These are phyloP conservation scores for Domatiomyces catenatus DNA, from an alignment of 2,329 filamentous ascomycete species.

Conservation along the genomic window DNA sequence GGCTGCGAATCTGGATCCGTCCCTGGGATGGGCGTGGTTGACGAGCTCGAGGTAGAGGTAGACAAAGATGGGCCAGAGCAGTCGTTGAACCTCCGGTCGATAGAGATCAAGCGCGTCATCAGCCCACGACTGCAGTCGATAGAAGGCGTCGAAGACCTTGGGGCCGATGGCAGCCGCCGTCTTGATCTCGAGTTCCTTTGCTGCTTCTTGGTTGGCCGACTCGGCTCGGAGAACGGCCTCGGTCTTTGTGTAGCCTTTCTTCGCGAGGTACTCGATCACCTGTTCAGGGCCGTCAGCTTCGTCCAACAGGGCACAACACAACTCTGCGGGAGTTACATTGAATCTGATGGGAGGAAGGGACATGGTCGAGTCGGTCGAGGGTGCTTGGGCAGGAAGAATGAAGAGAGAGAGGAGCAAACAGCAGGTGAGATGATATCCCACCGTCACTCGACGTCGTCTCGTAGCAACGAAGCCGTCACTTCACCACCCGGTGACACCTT, in stretches of 20 bases:
- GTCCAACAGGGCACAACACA: not conserved
- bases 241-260: constrained; percentile 84
- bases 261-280: constrained; percentile 89
- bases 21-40: constrained; percentile 52
- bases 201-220: constrained; percentile 61
- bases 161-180: constrained; percentile 49
- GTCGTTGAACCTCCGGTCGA: constrained; percentile 79
- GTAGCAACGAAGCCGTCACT: no score
- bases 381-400: not conserved
- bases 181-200: constrained; percentile 34
- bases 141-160: constrained; percentile 63
- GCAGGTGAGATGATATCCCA: not conserved
- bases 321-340: constrained; percentile 5
- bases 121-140: constrained; percentile 63
- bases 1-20: constrained; percentile 38
- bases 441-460: no score
- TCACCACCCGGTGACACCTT: not conserved
- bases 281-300: constrained; percentile 20
- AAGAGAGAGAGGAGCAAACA: not conserved
- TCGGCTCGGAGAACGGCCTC: constrained; percentile 87
- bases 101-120: constrained; percentile 88
- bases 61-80: constrained; percentile 87
- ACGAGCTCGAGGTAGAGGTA: constrained; percentile 80
- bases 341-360: not conserved
- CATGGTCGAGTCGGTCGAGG: not conserved